A percentile compares a stretch with the other conserved stretches of the same genome.
Evolutionary conservation across 2,329 filamentous ascomycete genomes (phyloP).

Genomic region (Paramyrothecium roridum): DNA sequence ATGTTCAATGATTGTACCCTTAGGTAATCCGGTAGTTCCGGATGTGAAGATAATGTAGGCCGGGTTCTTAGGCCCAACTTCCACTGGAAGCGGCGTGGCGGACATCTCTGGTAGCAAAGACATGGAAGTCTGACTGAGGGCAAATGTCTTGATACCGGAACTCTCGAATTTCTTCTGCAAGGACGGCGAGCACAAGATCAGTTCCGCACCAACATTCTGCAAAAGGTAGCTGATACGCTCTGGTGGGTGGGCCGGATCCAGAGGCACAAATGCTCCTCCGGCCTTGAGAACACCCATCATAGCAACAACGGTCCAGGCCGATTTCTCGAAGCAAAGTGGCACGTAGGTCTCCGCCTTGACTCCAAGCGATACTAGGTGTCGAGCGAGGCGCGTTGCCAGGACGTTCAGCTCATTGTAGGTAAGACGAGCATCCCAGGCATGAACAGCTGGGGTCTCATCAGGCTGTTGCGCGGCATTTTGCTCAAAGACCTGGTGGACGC

Average conservation of each 20-base stretch:
- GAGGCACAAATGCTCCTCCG: slow-evolving; percentile 23
- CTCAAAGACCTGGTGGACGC: slow-evolving; percentile 39
- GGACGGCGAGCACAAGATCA: slow-evolving; percentile 4
- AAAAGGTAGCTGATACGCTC: slow-evolving; percentile 3
- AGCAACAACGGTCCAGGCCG: slow-evolving; percentile 25
- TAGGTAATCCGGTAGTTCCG: slow-evolving; percentile 19
- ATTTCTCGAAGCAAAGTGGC: slow-evolving; percentile 33
- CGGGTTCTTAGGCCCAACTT: background rate
- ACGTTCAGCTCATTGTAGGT: slow-evolving; percentile 34
- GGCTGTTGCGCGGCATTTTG: slow-evolving; percentile 27
- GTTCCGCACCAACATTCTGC: background rate
- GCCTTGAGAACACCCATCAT: slow-evolving; percentile 30
- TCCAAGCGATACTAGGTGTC: slow-evolving; percentile 1
- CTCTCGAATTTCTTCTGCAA: background rate
- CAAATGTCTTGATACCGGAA: background rate
- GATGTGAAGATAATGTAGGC: slow-evolving; percentile 18
- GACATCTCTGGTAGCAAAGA: background rate
- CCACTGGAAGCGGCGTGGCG: background rate
- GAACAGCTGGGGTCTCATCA: slow-evolving; percentile 27
- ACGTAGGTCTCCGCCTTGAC: slow-evolving; percentile 11
- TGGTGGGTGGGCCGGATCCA: slow-evolving; percentile 25
- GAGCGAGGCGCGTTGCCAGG: slow-evolving; percentile 5
- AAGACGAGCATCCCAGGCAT: slow-evolving; percentile 42
- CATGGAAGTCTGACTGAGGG: background rate
- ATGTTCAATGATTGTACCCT: slow-evolving; percentile 16